Evolutionary conservation across 192 early-diverging fungal genomes (phyloP).

Genomic region (Backusella morwellensis): DNA sequence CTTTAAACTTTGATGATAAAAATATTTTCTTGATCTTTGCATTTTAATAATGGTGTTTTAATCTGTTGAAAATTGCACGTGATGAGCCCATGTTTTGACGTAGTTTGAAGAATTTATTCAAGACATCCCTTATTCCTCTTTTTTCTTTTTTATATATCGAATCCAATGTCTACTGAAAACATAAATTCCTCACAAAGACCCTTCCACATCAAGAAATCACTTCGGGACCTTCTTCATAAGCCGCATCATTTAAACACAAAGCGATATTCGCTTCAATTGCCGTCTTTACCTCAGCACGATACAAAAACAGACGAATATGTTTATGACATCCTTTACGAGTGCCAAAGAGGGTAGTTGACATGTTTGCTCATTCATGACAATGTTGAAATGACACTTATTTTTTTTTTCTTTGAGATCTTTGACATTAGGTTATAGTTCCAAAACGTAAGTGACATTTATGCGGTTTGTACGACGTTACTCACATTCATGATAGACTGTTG

Average conservation of each 20-base stretch:
- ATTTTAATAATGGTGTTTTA: not conserved
- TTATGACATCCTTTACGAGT: slow-evolving; percentile 42
- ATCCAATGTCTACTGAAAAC: not conserved
- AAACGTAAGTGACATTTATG: slow-evolving; percentile 30
- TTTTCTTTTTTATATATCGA: not conserved
- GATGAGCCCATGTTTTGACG: not conserved
- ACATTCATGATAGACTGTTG: slow-evolving; percentile 26
- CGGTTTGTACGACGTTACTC: not conserved
- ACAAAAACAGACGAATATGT: slow-evolving; percentile 27
- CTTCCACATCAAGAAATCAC: slow-evolving; percentile 11
- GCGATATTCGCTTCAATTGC: not conserved
- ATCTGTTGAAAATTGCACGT: not conserved
- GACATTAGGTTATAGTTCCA: slow-evolving; percentile 50
- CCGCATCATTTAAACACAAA: not conserved
- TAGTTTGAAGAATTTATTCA: not conserved
- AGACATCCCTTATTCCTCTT: not conserved
- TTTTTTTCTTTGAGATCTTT: slow-evolving; percentile 27
- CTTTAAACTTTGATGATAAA: not conserved
- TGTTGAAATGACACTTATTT: not conserved
- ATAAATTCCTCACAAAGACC: not conserved
- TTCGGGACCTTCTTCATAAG: slow-evolving; percentile 17
- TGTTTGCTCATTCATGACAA: not conserved
- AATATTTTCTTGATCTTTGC: not conserved
- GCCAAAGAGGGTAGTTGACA: slow-evolving; percentile 41
- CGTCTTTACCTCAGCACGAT: slow-evolving; percentile 18